Evolutionary conservation across 2,329 filamentous ascomycete species (phyloP).

Genomic region (Rosellinia necatrix): DNA sequence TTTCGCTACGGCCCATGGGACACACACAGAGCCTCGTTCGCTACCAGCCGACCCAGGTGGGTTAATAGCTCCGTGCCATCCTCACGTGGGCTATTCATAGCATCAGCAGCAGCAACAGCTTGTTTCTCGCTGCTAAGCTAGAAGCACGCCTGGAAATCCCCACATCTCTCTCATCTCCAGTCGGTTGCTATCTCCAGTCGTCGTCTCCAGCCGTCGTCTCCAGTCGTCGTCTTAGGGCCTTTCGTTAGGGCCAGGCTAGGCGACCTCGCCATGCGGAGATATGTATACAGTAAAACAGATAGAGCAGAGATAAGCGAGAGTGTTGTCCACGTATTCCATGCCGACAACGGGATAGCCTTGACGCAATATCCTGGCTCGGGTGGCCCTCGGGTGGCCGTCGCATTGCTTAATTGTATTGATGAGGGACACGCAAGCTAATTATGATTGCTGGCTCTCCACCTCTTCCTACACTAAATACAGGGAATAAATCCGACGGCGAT

Average conservation of each 20-base stretch:
- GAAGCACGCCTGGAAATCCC: too few relatives aligned
- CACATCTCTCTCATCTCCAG: too few relatives aligned
- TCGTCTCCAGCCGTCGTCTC: too few relatives aligned
- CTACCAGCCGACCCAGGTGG: neutral
- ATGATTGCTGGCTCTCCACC: neutral
- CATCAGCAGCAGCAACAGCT: conserved; percentile 6
- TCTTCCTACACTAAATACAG: conserved; percentile 3
- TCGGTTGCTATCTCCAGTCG: too few relatives aligned
- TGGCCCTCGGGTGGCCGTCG: conserved; percentile 5
- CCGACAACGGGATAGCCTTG: conserved; percentile 1
- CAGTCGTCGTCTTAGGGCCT: too few relatives aligned
- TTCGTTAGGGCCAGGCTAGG: too few relatives aligned
- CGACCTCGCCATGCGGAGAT: too few relatives aligned
- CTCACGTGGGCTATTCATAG: conserved; percentile 18
- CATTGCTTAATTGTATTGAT: conserved; percentile 5
- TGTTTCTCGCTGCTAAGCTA: neutral
- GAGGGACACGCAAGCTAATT: conserved; percentile 17
- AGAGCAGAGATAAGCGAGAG: conserved; percentile 3
- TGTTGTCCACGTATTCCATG: conserved; percentile 14
- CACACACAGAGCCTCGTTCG: conserved; percentile 5
- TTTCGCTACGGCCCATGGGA: neutral
- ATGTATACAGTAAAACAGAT: conserved; percentile 2
- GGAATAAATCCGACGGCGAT: neutral
- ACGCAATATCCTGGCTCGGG: neutral
- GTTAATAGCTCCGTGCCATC: neutral